Conservation (phyloP, 179 eudicot genomes). For the Beta macrorhiza region DNA sequence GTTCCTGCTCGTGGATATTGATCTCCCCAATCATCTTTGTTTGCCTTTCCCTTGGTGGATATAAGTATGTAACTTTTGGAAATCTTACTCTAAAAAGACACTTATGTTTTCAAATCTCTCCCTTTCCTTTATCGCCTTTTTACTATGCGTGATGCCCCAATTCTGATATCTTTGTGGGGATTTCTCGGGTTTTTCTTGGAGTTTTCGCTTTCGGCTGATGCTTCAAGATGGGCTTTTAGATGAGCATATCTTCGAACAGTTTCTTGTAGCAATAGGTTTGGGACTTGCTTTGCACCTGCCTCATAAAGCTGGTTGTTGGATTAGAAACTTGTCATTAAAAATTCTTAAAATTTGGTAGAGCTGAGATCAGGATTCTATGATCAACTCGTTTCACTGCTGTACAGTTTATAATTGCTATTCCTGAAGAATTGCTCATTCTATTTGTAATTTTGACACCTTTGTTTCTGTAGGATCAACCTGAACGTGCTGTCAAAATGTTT, state of each 20-base stretch:
- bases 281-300: background rate
- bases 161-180: too few species aligned
- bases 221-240: too few species aligned
- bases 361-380: background rate
- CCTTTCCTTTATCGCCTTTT: too few species aligned
- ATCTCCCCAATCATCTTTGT: too few species aligned
- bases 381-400: background rate
- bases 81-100: too few species aligned
- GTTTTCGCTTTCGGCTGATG: too few species aligned
- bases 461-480: conserved; percentile 79
- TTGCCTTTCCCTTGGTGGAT: too few species aligned
- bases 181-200: too few species aligned
- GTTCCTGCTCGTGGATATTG: too few species aligned
- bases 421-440: background rate
- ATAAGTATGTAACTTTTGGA: too few species aligned
- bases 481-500: conserved; percentile 66
- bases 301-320: background rate
- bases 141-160: too few species aligned
- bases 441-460: conserved; percentile 11
- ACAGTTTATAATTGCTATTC: background rate
- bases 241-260: background rate
- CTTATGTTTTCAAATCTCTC: too few species aligned
- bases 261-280: background rate
- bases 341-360: background rate
- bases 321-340: background rate